These are phyloP conservation scores for Populus tomentosa DNA, from an alignment of 441 rosid genomes.

Conservation along the genomic window DNA sequence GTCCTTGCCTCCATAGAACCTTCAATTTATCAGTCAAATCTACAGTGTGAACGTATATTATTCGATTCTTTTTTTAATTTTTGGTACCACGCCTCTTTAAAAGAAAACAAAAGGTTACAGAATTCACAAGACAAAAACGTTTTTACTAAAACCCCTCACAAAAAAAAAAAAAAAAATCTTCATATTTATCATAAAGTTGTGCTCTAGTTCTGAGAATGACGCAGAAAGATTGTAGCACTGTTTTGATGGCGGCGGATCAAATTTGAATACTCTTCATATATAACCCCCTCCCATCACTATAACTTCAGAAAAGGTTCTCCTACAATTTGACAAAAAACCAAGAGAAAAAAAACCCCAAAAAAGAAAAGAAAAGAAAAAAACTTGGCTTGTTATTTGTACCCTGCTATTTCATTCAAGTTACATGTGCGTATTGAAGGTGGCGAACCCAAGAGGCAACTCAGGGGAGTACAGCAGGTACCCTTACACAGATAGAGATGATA, in stretches of 20 bases:
- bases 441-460: constrained; percentile 40
- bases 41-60: neutral
- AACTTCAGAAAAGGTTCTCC: neutral
- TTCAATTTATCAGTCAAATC: neutral
- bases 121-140: neutral
- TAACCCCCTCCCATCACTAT: neutral
- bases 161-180: neutral
- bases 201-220: neutral
- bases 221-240: constrained; percentile 2
- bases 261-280: constrained; percentile 18
- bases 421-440: constrained; percentile 47
- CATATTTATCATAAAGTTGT: neutral
- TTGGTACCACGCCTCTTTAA: neutral
- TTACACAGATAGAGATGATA: constrained; percentile 15
- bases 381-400: neutral
- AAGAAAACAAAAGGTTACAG: neutral
- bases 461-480: constrained; percentile 25
- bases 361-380: neutral
- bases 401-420: neutral
- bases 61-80: neutral
- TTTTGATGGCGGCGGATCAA: constrained; percentile 19
- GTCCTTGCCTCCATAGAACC: neutral
- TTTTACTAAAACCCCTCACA: neutral
- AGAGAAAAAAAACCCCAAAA: neutral
- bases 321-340: neutral